Evolutionary conservation across 192 early-diverging fungal species (phyloP), one percentile per base, ranked within the genome.

Genomic region (Cetraspora pellucida): DNA sequence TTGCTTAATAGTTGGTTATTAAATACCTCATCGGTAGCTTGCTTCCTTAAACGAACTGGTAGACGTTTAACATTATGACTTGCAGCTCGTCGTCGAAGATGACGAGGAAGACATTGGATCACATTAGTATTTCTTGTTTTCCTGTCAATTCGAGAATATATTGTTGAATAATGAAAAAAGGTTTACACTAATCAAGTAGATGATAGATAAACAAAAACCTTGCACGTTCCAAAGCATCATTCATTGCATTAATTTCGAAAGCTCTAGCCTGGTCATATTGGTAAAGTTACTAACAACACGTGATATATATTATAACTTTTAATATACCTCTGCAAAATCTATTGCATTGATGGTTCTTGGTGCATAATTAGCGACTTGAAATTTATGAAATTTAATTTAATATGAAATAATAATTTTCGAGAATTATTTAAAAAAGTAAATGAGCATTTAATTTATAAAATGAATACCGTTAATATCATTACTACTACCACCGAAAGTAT

Each of bases 41-140:
- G 83, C 47, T 90, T 89, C n/a, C 95, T 87, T 55, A 96, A 81
- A 44, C 92, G 87, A 31, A 86, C 85, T 7, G 97, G 97, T n/a
- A 99, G 79, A 23, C 96, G 90, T 77, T 97, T 96, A 52, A 95
- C 87, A 81, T 99, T 99, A 82, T 96, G 94, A 77, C 93, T 95
- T 28, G 97, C 97, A 23, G 95, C 93, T 52, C 97, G 87, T n/a
- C 97, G 89, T 30, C 97, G 87, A 80, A 98, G 90, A 71, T 96
- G 91, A 63, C 96, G 87, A 16, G 95, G 93, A 27, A 99, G 87
- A 47, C 91, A 94, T 84, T 99, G 97, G 77, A 95, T 95, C 0
- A 95, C 94, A 6, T 79, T 71, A 25, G 23, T 93, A 88, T 72
- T 84, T 75, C 54, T 86, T 89, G 67, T 86, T 78, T 28, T 80